Base-by-base conservation (phyloP, 805 yeast genomes). In the Yamadazyma endophytica region DNA sequence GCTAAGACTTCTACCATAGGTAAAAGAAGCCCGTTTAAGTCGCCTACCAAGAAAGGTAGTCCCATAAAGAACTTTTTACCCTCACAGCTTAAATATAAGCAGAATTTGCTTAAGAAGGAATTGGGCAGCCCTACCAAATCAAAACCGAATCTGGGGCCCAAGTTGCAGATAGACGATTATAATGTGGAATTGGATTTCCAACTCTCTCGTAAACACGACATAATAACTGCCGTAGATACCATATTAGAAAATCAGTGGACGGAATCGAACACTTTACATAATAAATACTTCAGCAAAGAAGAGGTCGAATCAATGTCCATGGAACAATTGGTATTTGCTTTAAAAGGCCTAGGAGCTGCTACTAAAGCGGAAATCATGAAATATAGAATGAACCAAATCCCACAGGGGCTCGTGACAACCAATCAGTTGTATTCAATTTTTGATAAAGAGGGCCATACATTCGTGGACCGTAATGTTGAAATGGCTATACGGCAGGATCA, bases 381-480 rank as follows among this genome's bases (percentile, higher is more conserved):
- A 36, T 64, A 54, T 40, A 42, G 72, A 20, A 29, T 18, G 11
- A 35, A 32, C 22, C 58, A 56, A 15, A 40, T 66, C 2, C 75
- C 77, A 0, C 50, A 40, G 11, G 63, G 65, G 7, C 39, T 71
- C 21, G 52, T 72, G 6, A 58, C 74, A 1, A 37, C 62, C 9
- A 62, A 63, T 19, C 81, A 75, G 37, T 41, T 77, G 4, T 76
- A 76, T 42, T 55, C 79, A 1, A 42, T 75, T 8, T 69, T 63
- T 32, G 61, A 61, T 9, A 49, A 57, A 15, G 54, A 61, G 24
- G 74, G 76, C 1, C 50, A 60, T 39, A 73, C 81, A 0, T 64
- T 58, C 46, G 75, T 75, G 2, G 82, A 77, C 42, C 58, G 58
- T 22, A 55, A 54, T 27, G 47, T 75, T 1, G 71, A 67, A 32